These are phyloP conservation scores for Colletotrichum sp. DNA, from an alignment of 2,329 filamentous ascomycete species.

Conservation along the genomic window DNA sequence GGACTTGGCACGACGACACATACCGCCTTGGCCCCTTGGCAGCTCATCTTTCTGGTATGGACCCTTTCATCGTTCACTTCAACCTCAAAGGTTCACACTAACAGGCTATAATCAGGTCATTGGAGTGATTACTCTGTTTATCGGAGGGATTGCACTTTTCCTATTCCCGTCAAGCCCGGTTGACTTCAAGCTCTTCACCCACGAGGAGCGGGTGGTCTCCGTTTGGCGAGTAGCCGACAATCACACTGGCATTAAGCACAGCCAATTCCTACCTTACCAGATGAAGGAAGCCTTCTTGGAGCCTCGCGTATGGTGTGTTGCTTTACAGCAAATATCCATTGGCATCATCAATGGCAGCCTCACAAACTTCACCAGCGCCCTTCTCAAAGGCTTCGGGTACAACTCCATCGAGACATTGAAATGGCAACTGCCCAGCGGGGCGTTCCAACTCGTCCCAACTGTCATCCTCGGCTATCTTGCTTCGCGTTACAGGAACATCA, in stretches of 20 bases:
- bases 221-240: neutral
- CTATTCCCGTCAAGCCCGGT: neutral
- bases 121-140: neutral
- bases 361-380: neutral
- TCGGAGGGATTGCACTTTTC: neutral
- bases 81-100: neutral
- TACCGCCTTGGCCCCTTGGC: neutral
- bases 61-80: neutral
- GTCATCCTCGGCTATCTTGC: neutral
- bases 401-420: neutral
- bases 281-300: neutral
- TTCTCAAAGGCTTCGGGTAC: neutral
- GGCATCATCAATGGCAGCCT: neutral
- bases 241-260: neutral
- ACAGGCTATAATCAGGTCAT: neutral
- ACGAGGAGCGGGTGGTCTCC: neutral
- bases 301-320: neutral
- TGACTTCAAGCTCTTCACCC: neutral
- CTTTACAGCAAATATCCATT: neutral
- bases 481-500: neutral
- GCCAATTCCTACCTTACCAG: neutral
- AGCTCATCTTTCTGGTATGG: neutral
- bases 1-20: neutral
- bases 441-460: neutral
- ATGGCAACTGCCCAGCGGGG: neutral